Percentiles rank a stretch among this genome's conserved stretches.
phyloP scores from a whole-genome alignment of 164 flowering plant genomes.

The Kalanchoe fedtschenkoi region DNA sequence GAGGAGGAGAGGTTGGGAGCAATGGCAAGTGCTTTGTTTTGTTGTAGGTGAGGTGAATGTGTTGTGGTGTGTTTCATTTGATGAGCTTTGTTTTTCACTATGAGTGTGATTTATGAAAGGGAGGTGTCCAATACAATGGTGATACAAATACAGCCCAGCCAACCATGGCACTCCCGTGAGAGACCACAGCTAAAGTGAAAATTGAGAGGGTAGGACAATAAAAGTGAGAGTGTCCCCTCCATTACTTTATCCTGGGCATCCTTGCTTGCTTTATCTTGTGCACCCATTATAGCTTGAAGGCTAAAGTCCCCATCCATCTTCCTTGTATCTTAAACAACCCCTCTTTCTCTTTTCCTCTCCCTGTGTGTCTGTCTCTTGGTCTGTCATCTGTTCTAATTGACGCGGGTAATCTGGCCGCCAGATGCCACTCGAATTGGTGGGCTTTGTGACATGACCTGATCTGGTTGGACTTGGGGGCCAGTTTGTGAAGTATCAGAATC shows the following conservation, averaged over 20 bases:
- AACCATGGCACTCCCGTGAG: slow-evolving; percentile 76
- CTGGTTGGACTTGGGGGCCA: slow-evolving; percentile 28
- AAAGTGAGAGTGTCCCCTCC: slow-evolving; percentile 8
- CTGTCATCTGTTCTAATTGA: background rate
- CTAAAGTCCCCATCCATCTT: background rate
- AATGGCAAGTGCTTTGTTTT: too few species aligned
- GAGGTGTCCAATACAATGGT: background rate
- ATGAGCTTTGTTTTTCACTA: background rate
- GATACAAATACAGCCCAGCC: slow-evolving; percentile 26
- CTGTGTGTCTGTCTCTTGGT: slow-evolving; percentile 11
- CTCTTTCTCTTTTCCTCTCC: background rate
- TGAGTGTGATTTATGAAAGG: background rate
- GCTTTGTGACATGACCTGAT: slow-evolving; percentile 22
- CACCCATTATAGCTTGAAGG: slow-evolving; percentile 11
- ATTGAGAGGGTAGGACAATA: slow-evolving; percentile 18
- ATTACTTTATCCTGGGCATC: slow-evolving; percentile 24
- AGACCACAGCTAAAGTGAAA: slow-evolving; percentile 15
- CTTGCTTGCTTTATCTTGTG: slow-evolving; percentile 6
- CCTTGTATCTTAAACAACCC: background rate
- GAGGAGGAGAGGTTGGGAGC: too few species aligned
- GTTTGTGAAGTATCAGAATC: slow-evolving; percentile 11
- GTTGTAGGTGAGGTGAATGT: too few species aligned
- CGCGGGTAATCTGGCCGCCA: too few species aligned
- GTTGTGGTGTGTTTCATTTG: too few species aligned
- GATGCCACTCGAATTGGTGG: background rate